Base-by-base conservation (phyloP, 2,329 filamentous ascomycete genomes). In the Talaromyces sp. region DNA sequence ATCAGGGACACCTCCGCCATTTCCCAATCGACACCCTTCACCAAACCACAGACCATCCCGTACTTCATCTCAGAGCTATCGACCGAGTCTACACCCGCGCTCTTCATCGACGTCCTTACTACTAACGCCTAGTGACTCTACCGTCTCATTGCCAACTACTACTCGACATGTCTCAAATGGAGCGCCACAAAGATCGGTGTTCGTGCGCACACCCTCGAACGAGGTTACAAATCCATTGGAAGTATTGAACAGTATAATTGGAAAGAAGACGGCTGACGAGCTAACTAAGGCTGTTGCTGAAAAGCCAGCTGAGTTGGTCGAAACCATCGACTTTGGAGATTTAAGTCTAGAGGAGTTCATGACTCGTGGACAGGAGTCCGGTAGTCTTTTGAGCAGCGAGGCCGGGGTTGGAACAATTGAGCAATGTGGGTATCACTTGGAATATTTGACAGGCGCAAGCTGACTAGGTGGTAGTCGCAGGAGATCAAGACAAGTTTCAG, bases 401-500 rank as follows among this genome's bases (percentile, higher is more conserved):
- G 70, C 79, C 73, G 81, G 78, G 70, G 80, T 79, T 54, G 88
- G 91, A 75, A 88, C 87, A 59, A 79, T 87, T 66, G 87, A 90
- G 80, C 89, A 93, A 79, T 92, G 90, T 92, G 83, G 70, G 88
- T 70, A 69, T 70, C 19, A 11, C 27, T n/a, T 39, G 22, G 22
- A 3, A 16, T 13, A 24, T 57, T 14, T 43, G 6, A 45, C 11
- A 33, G 45, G 10, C 9, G 1, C 60, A 50, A 35, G 58, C 62
- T 71, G 62, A 70, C 65, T 39, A 48, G 62, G 65, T 66, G 31
- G n/a, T 19, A 82, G 92, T 93, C 75, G 90, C 95, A 76, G 85
- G 85, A 69, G 92, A 97, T 69, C 91, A 90, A 76, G 83, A 89
- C 72, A 93, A 90, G 72, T 96, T 96, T 71, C 90, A 97, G 76